Evolutionary conservation across 768 basidiomycete species (phyloP), one percentile per base, ranked within the genome.

Genomic region (Pulveroboletus frians): DNA sequence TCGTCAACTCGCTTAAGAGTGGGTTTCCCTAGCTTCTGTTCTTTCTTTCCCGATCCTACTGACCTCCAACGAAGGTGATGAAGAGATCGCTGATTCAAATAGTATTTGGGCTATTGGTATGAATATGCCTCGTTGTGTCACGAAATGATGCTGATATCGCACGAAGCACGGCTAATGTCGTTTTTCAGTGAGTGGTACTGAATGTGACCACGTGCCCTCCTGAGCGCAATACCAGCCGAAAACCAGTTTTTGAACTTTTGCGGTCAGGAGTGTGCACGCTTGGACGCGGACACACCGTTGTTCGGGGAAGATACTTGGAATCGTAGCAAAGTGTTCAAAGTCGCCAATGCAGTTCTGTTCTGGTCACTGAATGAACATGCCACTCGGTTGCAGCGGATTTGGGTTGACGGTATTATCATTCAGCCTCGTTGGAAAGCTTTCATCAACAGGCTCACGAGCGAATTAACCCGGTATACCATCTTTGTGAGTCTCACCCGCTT

Each of bases 1-100:
- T 48, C 9, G 29, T 58, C 27, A 48, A 53, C 18, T 56, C 55
- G 5, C 30, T 56, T 18, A 52, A 43, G 3, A 45, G 54, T 56
- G 14, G 7, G 4, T 11, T n/a, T 27, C 21, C 15, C 17, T 34
- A 2, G 21, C 14, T 15, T 17, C 1, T n/a, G n/a, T n/a, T n/a
- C 14, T 2, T 30, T 13, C 14, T 8, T 26, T 36, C 18, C 34
- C 8, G 11, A 13, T 9, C 11, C 9, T 23, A 15, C 47, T 45
- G 15, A 58, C 10, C 15, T 38, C 35, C 5, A 5, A 10, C 3
- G 6, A 35, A 53, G 55, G 29, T 7, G 18, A 45, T 1, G 27
- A 27, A 9, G 23, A 34, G 11, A 39, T 39, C 9, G 3, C 38
- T 2, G 8, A 23, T 23, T 14, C 21, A 23, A 21, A 23, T 9